Conservation (phyloP, 75 land plant genomes). For the Adiantum capillusveneris region DNA sequence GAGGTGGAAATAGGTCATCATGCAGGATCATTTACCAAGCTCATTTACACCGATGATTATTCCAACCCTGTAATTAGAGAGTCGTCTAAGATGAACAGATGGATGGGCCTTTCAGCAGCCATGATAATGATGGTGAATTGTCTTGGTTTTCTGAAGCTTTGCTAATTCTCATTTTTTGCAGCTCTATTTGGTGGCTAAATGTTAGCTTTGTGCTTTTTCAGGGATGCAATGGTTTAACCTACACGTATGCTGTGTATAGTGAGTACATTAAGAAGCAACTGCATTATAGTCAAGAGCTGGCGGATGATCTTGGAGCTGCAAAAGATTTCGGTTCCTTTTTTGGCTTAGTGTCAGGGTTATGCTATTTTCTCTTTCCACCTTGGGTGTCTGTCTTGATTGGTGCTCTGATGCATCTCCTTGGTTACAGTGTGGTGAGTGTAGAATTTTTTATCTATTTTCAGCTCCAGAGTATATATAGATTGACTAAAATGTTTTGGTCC, state of each 20-base stretch:
- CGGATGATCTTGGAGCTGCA: conserved; percentile 45
- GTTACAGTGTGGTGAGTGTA: conserved; percentile 16
- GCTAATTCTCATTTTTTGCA: background rate
- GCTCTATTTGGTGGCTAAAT: background rate
- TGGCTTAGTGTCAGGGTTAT: conserved; percentile 32
- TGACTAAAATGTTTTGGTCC: background rate
- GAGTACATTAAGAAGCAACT: conserved; percentile 31
- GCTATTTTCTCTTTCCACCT: conserved; percentile 35
- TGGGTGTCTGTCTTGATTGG: conserved; percentile 30
- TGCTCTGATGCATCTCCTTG: conserved; percentile 28
- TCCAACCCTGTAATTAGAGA: no score
- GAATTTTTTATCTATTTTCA: no score
- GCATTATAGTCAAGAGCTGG: conserved; percentile 28
- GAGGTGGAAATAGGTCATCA: no score
- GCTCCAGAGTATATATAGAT: no score
- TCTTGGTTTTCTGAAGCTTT: background rate
- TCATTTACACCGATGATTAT: no score
- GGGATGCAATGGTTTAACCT: conserved; percentile 40
- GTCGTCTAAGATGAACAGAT: background rate
- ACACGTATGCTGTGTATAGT: conserved; percentile 45
- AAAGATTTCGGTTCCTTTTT: conserved; percentile 40
- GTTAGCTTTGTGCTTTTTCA: conserved; percentile 5
- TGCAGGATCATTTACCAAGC: no score
- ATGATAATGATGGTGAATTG: conserved; percentile 19
- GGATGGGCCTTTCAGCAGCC: conserved; percentile 16